Evolutionary conservation across 2,329 filamentous ascomycete species (phyloP), one percentile per base, ranked within the genome.

Genomic region (Aureobasidium musti): DNA sequence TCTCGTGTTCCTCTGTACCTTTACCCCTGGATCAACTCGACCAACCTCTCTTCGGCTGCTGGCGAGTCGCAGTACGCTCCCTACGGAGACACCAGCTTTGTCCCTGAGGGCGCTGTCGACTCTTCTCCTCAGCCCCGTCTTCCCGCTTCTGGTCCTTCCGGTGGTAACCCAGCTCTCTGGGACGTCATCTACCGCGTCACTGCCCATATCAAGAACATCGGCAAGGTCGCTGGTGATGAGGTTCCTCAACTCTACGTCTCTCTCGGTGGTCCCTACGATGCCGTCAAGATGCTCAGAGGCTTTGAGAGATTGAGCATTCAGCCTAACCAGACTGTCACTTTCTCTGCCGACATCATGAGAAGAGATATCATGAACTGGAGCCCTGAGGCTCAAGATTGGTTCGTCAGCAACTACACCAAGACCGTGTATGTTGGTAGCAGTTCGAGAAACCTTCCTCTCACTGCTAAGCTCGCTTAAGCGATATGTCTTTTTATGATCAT

Each of bases 311-410:
- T 96, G 64, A 82, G 81, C 63, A 87, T 97, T 68, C 82, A 85
- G 5, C 84, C 91, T 0, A 90, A 90, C 23, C 76, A 86, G 78
- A 86, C 83, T 57, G 82, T 80, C 2, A 84, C 82, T 4, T 94
- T 94, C 80, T 81, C 77, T 0, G 87, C 85, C 0, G 83, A 87
- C 19, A 78, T 97, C 59, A 91, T 87, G 10, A 84, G 92, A 45
- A 86, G 91, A 66, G 92, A 97, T 73, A 71, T 97, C 65, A 92
- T 89, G 74, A 93, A 91, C 79, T 97, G 92, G 92, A 91, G 96
- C 72, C 80, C 84, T 0, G 82, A 74, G 1, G 76, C 79, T n/a
- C 92, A 96, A 82, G 89, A 96, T 80, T 97, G 92, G 92, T 85
- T 91, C 50, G 80, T 87, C 57, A 80, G 79, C 50, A 72, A 80